phyloP scores from a whole-genome alignment of 2,329 filamentous ascomycete genomes.

The Xylaria sp. region DNA sequence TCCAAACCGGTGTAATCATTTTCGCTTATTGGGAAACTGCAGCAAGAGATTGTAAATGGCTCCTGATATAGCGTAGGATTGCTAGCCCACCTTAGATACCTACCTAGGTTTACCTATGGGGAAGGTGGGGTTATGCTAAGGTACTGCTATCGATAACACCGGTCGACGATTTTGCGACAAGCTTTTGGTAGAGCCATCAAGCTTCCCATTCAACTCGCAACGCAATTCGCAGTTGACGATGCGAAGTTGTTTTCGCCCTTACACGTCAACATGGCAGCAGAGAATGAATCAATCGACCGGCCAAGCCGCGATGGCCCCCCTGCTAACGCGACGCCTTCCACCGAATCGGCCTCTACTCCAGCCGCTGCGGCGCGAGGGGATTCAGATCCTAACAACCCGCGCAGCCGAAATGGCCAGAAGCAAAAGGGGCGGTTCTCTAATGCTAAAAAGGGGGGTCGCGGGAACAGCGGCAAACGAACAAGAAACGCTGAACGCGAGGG shows the following conservation, averaged over 20 bases:
- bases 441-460: constrained; percentile 36
- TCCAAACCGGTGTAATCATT: background rate
- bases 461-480: constrained; percentile 38
- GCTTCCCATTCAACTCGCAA: constrained; percentile 10
- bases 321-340: constrained; percentile 11
- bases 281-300: constrained; percentile 24
- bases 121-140: constrained; percentile 13
- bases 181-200: constrained; percentile 2
- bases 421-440: constrained; percentile 37
- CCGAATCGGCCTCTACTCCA: constrained; percentile 19
- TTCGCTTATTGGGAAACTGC: background rate
- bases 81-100: too few species aligned
- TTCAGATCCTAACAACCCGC: constrained; percentile 21
- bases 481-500: constrained; percentile 31
- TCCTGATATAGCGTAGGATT: background rate
- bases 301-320: constrained; percentile 8
- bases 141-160: constrained; percentile 31
- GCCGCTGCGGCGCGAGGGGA: constrained; percentile 17
- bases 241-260: constrained; percentile 16
- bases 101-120: too few species aligned
- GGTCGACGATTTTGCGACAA: constrained; percentile 1
- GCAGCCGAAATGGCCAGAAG: constrained; percentile 36
- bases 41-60: background rate
- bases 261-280: constrained; percentile 31
- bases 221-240: constrained; percentile 22